Percentiles rank a stretch among this genome's conserved stretches.
These are phyloP conservation scores for Magnusiomyces suaveolens DNA, from an alignment of 1,139 yeast species.

Conservation along the genomic window DNA sequence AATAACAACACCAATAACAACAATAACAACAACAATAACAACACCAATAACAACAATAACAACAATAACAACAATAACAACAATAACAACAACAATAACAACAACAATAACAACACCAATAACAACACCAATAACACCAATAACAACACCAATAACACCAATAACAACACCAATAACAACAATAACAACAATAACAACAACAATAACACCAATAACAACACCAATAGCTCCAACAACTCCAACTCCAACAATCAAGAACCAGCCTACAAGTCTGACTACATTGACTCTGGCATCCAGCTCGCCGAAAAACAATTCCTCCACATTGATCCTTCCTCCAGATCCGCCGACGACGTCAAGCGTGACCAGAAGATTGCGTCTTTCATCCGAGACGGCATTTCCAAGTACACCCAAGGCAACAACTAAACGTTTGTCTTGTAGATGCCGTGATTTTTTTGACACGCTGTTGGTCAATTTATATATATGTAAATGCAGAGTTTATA, in stretches of 20 bases:
- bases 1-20: neutral
- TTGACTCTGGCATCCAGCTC: slow-evolving; percentile 24
- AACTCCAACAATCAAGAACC: neutral
- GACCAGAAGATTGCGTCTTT: slow-evolving; percentile 19
- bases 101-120: neutral
- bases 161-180: neutral
- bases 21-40: neutral
- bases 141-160: neutral
- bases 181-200: neutral
- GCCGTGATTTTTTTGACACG: too few relatives aligned
- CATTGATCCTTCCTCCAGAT: neutral
- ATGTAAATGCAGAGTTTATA: too few relatives aligned
- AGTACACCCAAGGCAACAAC: neutral
- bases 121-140: neutral
- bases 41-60: neutral
- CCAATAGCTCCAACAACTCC: neutral
- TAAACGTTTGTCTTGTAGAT: too few relatives aligned
- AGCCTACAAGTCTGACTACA: slow-evolving; percentile 17
- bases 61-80: neutral
- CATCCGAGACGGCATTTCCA: slow-evolving; percentile 5
- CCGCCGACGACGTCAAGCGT: slow-evolving; percentile 17
- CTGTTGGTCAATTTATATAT: too few relatives aligned
- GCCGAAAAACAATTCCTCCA: slow-evolving; percentile 22
- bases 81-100: neutral
- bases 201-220: neutral